These are phyloP conservation scores for Puccinia coronata DNA, from an alignment of 1,284 basidiomycete species.

Conservation along the genomic window DNA sequence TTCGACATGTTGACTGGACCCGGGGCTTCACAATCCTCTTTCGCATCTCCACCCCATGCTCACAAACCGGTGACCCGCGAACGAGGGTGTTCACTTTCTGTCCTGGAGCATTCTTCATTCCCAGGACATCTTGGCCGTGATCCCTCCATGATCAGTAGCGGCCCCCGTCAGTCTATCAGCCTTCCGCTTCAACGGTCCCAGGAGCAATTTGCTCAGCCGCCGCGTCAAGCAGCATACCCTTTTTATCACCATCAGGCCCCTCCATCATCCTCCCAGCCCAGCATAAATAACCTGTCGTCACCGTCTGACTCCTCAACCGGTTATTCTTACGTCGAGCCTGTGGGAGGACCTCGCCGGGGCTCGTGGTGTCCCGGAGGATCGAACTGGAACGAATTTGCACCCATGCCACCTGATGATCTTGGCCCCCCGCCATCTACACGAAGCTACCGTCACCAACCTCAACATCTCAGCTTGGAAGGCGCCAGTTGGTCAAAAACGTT, in stretches of 20 bases:
- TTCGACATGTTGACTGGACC: background rate
- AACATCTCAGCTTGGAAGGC: conserved; percentile 4
- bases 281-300: background rate
- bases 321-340: background rate
- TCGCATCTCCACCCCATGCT: background rate
- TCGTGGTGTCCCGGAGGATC: conserved; percentile 28
- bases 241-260: background rate
- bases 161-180: conserved; percentile 33
- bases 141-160: background rate
- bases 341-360: conserved; percentile 3
- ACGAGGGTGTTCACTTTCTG: conserved; percentile 34
- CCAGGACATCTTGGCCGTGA: background rate
- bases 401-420: background rate
- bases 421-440: background rate
- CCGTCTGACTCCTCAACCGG: background rate
- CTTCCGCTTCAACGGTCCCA: conserved; percentile 19
- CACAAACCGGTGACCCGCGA: conserved; percentile 9
- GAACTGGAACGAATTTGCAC: background rate
- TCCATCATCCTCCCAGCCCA: background rate
- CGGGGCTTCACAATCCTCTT: background rate
- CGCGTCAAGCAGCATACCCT: background rate
- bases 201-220: background rate
- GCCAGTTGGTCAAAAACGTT: background rate
- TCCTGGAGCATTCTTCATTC: conserved; percentile 20
- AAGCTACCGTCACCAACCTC: background rate